Conservation (phyloP, 1,284 basidiomycete species). For the Neotropicomus parvogracilis region DNA sequence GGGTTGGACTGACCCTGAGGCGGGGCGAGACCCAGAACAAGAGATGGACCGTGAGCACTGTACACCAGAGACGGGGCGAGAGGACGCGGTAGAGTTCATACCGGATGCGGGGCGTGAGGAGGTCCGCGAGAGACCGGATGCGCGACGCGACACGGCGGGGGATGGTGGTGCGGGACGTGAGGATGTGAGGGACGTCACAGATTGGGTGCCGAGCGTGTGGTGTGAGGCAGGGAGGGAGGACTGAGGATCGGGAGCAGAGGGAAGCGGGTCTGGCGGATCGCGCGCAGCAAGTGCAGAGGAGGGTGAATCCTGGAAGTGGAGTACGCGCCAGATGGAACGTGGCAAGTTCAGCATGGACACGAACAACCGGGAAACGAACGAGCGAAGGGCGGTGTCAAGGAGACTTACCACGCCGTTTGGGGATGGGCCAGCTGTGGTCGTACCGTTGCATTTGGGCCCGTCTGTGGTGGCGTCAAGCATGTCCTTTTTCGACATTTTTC, state of each 20-base stretch:
- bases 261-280: conserved; percentile 4
- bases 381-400: conserved; percentile 15
- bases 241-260: conserved; percentile 9
- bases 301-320: conserved; percentile 25
- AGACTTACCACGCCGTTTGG: conserved; percentile 29
- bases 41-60: conserved; percentile 11
- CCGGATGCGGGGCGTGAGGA: conserved; percentile 25
- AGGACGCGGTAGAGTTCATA: conserved; percentile 16
- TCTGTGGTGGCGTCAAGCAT: conserved; percentile 6
- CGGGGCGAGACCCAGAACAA: background rate
- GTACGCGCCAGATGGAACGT: conserved; percentile 24
- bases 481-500: conserved; percentile 30
- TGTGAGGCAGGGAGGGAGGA: conserved; percentile 6
- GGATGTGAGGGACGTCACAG: conserved; percentile 42
- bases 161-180: conserved; percentile 65
- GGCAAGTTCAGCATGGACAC: conserved; percentile 30
- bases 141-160: conserved; percentile 54
- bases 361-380: conserved; percentile 27
- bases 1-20: conserved; percentile 2
- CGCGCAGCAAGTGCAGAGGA: background rate
- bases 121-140: conserved; percentile 39
- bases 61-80: conserved; percentile 19
- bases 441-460: conserved; percentile 5
- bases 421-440: background rate
- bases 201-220: conserved; percentile 23